phyloP scores from a whole-genome alignment of 345 rosid species.

The Tarenaya hassleriana region DNA sequence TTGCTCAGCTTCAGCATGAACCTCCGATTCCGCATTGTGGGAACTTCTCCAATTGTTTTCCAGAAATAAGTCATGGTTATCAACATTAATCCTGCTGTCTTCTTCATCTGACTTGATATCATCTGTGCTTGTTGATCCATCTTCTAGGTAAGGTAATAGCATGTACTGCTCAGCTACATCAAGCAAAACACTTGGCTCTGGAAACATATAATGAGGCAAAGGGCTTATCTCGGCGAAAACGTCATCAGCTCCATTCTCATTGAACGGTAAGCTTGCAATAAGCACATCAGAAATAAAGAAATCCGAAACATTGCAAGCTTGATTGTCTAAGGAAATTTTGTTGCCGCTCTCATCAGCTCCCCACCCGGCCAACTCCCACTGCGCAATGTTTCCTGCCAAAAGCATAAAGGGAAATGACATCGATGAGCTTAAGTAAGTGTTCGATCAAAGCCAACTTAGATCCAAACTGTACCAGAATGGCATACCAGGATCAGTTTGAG shows the following conservation, averaged over 20 bases:
- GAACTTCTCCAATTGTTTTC: slow-evolving; percentile 35
- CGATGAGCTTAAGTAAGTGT: background rate
- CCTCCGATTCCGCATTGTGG: slow-evolving; percentile 37
- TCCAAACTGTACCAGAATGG: background rate
- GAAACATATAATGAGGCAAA: slow-evolving; percentile 40
- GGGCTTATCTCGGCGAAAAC: background rate
- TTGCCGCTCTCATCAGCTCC: no score
- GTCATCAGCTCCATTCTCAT: background rate
- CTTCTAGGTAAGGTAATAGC: slow-evolving; percentile 55
- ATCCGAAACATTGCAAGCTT: background rate
- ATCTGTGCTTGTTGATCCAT: slow-evolving; percentile 25
- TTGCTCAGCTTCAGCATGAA: slow-evolving; percentile 39
- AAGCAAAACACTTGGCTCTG: slow-evolving; percentile 46
- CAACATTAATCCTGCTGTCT: slow-evolving; percentile 22
- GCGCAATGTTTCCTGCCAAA: no score
- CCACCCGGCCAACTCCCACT: no score
- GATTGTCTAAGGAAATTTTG: background rate
- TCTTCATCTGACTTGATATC: slow-evolving; percentile 37
- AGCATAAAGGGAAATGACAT: no score
- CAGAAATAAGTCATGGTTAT: slow-evolving; percentile 18
- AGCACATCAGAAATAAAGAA: background rate
- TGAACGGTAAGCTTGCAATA: background rate
- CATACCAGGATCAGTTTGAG: slow-evolving; percentile 9
- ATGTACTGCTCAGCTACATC: slow-evolving; percentile 59
- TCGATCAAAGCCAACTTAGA: background rate